Percentiles rank a stretch among this genome's conserved stretches.
Evolutionary conservation across 345 rosid species (phyloP).

Genomic region (Leavenworthia alabamica): DNA sequence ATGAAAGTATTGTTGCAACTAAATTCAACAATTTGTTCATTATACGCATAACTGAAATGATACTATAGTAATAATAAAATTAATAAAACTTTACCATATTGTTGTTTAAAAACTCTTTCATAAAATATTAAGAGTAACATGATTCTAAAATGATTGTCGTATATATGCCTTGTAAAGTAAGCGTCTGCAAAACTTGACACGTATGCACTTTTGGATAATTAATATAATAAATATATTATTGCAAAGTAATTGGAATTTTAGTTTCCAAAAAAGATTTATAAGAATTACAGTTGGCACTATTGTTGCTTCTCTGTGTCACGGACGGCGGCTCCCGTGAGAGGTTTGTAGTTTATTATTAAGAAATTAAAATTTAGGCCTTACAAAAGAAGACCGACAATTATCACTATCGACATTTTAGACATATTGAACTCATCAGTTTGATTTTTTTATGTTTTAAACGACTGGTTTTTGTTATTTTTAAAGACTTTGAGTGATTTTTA

Average conservation of each 20-base stretch:
- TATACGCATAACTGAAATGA: too few species aligned
- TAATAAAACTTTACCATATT: too few species aligned
- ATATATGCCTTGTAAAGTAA: background rate
- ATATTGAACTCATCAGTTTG: background rate
- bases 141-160: too few species aligned
- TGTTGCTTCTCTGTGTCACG: conserved; percentile 19
- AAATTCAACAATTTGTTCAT: too few species aligned
- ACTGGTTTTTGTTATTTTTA: background rate
- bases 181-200: background rate
- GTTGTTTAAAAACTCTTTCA: too few species aligned
- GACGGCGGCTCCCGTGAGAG: conserved; percentile 23
- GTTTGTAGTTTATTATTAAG: background rate
- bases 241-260: conserved; percentile 11
- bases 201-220: conserved; percentile 2
- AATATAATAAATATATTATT: too few species aligned
- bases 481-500: background rate
- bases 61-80: too few species aligned
- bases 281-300: conserved; percentile 16
- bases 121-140: too few species aligned
- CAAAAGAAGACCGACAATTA: background rate
- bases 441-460: too few species aligned
- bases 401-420: background rate
- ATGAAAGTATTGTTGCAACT: too few species aligned
- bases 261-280: conserved; percentile 7
- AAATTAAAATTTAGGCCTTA: background rate